Base-by-base conservation (phyloP, 306 rosid genomes). In the Quercus robur region DNA sequence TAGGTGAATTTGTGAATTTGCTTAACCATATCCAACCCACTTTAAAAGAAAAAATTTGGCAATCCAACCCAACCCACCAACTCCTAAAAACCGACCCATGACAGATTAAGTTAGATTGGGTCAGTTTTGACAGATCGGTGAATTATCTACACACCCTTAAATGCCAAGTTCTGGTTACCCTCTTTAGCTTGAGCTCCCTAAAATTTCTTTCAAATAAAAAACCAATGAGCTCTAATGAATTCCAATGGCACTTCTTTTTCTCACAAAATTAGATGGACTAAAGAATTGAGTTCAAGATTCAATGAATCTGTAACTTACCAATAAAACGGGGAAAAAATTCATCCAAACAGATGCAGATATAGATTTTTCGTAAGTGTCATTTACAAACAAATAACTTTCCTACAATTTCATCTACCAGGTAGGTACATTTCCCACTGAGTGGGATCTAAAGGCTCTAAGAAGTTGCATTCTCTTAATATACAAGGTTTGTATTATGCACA, bases 381-480 rank as follows among this genome's bases (percentile, higher is more conserved):
- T 30, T 49, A 28, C 31, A 18, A 31, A 46, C 73, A 62, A 25
- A 66, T 17, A 63, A 63, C 13, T 58, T 35, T 51, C 6, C 57
- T 20, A 20, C 28, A 57, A 26, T 72, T 33, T 41, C 64, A 62
- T 72, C 35, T 63, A 59, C 83, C 15, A n/a, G 51, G 31, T 56
- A 76, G 56, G 56, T 56, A 49, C 14, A 61, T 8, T 21, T 67
- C 71, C 80, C 70, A 54, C 56, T 51, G 5, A 72, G 76, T 19
- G 78, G 78, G 71, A 41, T 52, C 64, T 35, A 49, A 49, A 49
- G 54, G 4, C 54, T 49, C 54, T 49, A 75, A 71, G 77, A 28
- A 38, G n/a, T 23, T 5, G 56, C 6, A 56, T 8, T 23, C 44
- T 58, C 38, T 41, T 35, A 44, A 6, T 64, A 18, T 64, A 64